Evolutionary conservation across 2,329 filamentous ascomycete genomes (phyloP).

Genomic region (Rhytidhysteron rufulum): DNA sequence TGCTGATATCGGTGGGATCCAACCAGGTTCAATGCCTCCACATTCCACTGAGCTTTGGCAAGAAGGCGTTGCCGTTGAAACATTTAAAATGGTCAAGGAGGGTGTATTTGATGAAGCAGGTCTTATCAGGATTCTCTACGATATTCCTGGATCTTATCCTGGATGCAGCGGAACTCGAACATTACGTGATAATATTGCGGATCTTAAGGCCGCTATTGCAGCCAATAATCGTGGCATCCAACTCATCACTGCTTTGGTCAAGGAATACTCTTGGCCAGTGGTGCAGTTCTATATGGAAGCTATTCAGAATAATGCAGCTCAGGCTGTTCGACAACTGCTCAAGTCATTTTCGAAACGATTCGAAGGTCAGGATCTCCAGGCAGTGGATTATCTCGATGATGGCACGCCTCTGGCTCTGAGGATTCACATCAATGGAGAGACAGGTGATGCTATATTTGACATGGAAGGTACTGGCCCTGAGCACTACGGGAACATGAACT

Average conservation of each 20-base stretch:
- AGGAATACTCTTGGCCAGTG: constrained; percentile 73
- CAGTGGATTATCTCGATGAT: constrained; percentile 83
- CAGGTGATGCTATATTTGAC: constrained; percentile 75
- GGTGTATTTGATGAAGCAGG: constrained; percentile 75
- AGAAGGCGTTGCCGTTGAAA: constrained; percentile 55
- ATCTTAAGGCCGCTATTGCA: constrained; percentile 81
- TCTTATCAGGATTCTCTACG: constrained; percentile 66
- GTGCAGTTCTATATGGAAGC: constrained; percentile 81
- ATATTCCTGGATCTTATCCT: constrained; percentile 69
- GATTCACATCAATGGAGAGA: constrained; percentile 68
- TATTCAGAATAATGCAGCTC: constrained; percentile 77
- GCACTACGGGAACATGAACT: constrained; percentile 57
- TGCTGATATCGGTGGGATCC: constrained; percentile 78
- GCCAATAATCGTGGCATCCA: constrained; percentile 83
- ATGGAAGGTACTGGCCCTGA: constrained; percentile 75
- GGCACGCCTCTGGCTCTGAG: constrained; percentile 73
- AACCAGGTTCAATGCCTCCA: constrained; percentile 79
- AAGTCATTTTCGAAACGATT: constrained; percentile 68
- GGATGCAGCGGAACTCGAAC: constrained; percentile 77
- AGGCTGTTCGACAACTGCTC: constrained; percentile 68
- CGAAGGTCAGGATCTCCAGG: constrained; percentile 65
- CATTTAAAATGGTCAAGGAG: constrained; percentile 67
- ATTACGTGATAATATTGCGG: constrained; percentile 78
- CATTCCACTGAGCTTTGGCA: constrained; percentile 60
- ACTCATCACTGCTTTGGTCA: constrained; percentile 69